Evolutionary conservation across 2,329 filamentous ascomycete genomes (phyloP), one percentile per base, ranked within the genome.

Genomic region (Bertia moriformis): DNA sequence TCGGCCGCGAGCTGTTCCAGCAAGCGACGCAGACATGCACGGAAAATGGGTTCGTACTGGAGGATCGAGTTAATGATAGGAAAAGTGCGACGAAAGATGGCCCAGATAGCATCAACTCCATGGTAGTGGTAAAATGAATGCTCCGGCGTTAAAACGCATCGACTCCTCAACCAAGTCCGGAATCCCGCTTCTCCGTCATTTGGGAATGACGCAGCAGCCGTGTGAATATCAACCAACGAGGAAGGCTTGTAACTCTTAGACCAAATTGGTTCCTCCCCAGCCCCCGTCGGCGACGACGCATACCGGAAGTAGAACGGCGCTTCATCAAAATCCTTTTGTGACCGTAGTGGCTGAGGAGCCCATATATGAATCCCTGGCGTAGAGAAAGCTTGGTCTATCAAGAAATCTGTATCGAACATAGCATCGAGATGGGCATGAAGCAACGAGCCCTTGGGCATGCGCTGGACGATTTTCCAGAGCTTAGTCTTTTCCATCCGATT

Each of bases 1-100:
- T 98, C 89, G 3, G 73, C 73, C n/a, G 78, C 66, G 17, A 95
- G 65, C 37, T 79, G 69, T 38, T 63, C 63, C 56, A 93, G 73
- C 48, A 95, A 67, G 17, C 73, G 70, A 19, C 71, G 74, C 43
- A 95, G 61, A 51, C 86, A 93, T 14, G 66, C 65, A 18, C 86
- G 75, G 60, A 84, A 89, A 45, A 96, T 84, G 13, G 88, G 88
- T 58, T 95, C 89, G 58, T 95, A 94, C 58, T 82, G 83, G 38
- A 94, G 68, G 39, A 94, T 71, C 14, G 76, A 79, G 30, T 73
- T 73, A 35, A 89, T 67, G 3, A 89, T 72, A 2, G 69, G 60
- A 57, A 95, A 94, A 44, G 79, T 82, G 35, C 71, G 73, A 38
- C 61, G 63, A 58, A 95, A 93, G 52, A 91, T 88, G 18, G 67